Percentiles rank a stretch among this genome's conserved stretches.
phyloP scores from a whole-genome alignment of 352 stramenopile species.

The Pythium phragmiticola region DNA sequence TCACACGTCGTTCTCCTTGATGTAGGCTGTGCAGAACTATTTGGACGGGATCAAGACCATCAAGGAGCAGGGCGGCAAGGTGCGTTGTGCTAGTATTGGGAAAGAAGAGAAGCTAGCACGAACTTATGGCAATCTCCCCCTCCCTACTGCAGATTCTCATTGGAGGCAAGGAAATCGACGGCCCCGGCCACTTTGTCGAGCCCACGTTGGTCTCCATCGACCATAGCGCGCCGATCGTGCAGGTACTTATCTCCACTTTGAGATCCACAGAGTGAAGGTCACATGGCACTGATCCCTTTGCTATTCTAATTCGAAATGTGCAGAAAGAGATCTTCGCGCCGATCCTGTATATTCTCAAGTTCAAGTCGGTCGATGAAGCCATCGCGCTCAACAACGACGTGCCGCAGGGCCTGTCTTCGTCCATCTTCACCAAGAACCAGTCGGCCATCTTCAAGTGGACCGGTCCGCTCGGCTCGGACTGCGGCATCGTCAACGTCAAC shows the following conservation, averaged over 20 bases:
- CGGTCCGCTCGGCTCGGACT: slow-evolving; percentile 87
- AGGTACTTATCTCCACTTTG: slow-evolving; percentile 16
- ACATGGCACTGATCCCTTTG: neutral
- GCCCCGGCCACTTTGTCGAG: slow-evolving; percentile 89
- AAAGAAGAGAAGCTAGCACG: no score
- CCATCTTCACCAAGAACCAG: slow-evolving; percentile 91
- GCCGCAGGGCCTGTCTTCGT: slow-evolving; percentile 90
- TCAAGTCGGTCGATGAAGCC: slow-evolving; percentile 87
- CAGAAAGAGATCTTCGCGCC: slow-evolving; percentile 92
- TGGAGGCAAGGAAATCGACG: slow-evolving; percentile 80
- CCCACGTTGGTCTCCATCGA: slow-evolving; percentile 88
- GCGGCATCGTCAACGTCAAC: slow-evolving; percentile 93
- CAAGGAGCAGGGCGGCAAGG: slow-evolving; percentile 70
- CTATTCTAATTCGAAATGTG: slow-evolving; percentile 4
- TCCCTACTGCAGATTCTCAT: slow-evolving; percentile 61
- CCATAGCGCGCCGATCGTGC: slow-evolving; percentile 76
- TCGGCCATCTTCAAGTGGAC: slow-evolving; percentile 93
- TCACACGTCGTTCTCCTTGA: neutral
- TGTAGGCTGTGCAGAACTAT: slow-evolving; percentile 85
- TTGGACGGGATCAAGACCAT: slow-evolving; percentile 81
- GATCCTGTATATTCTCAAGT: slow-evolving; percentile 91
- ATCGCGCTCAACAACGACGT: slow-evolving; percentile 93
- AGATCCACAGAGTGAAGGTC: neutral
- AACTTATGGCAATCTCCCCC: neutral
- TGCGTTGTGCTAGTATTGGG: neutral